phyloP scores from a whole-genome alignment of 2,329 filamentous ascomycete genomes.

The Diaporthe sp. region DNA sequence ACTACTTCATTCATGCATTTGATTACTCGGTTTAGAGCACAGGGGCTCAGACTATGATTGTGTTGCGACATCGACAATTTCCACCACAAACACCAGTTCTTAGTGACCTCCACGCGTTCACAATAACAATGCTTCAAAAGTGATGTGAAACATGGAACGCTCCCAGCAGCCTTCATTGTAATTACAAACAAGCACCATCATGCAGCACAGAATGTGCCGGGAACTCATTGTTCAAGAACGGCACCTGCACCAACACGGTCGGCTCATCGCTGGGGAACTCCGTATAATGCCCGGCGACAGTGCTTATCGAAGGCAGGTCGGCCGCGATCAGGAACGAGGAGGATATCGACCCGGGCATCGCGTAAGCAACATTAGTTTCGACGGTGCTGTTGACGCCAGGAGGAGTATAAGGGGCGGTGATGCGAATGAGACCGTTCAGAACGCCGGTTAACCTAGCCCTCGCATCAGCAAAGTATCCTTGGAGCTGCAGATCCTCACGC shows the following conservation, averaged over 20 bases:
- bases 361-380: constrained; percentile 46
- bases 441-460: constrained; percentile 48
- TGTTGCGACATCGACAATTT: neutral
- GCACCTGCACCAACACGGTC: constrained; percentile 51
- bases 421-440: constrained; percentile 51
- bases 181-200: constrained; percentile 47
- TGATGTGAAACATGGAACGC: neutral
- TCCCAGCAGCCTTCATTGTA: neutral
- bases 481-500: too few species aligned
- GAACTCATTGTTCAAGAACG: constrained; percentile 46
- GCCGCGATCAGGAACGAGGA: constrained; percentile 52
- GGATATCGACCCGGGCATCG: constrained; percentile 49
- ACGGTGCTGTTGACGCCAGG: constrained; percentile 39
- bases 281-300: constrained; percentile 50
- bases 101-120: neutral
- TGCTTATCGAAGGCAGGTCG: constrained; percentile 48
- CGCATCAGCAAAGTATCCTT: neutral
- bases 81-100: neutral
- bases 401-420: constrained; percentile 48
- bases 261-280: constrained; percentile 53
- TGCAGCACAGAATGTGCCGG: constrained; percentile 50
- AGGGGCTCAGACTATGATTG: neutral
- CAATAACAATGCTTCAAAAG: neutral
- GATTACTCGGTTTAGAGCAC: too few species aligned
- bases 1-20: neutral